Base-by-base conservation (phyloP, 1,139 yeast genomes). In the Magnusiomyces fungicola region DNA sequence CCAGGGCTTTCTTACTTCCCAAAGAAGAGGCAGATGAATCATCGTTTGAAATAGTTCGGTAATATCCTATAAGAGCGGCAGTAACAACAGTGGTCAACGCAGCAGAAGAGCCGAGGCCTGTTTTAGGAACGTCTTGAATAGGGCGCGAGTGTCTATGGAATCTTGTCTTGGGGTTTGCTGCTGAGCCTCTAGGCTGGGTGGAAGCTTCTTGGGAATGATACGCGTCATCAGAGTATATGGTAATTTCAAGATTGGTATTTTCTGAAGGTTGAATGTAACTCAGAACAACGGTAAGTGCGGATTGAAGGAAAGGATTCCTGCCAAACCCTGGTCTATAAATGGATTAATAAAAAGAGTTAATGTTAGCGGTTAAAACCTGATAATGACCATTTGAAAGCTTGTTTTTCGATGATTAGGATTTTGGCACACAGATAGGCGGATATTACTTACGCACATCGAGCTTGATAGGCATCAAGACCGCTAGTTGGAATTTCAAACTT, bases 31-130 rank as follows among this genome's bases (percentile, higher is more conserved):
- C 6, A 21, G 40, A 25, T 47, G 49, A 7, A 3, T n/a, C 22
- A 3, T 16, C n/a, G 25, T 22, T 22, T 3, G 27, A 25, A 5
- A 38, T 22, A 2, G 66, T 61, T 4, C 61, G 59, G 57, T 76
- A 76, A 49, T 67, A 67, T 3, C 84, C 73, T 21, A 81, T 63
- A 43, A 92, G 62, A 0, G 92, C 85, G 0, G 95, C 76, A 0
- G 87, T 78, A 1, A 89, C 74, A 1, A 86, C 92, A 0, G 95
- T 78, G 0, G 89, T 95, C 53, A 92, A 72, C 0, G 97, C 96
- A 0, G 98, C 98, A 23, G 97, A 89, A 14, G 96, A 89, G 0
- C 98, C 98, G 49, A 92, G 72, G 0, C 98, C 98, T 0, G 98
- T 94, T 64, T 92, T 92, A 7, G 96, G 81, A 3, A 90, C 96